These are phyloP conservation scores for Ophiocordyceps camponoti-leonardi DNA, from an alignment of 2,329 filamentous ascomycete species.

Conservation along the genomic window DNA sequence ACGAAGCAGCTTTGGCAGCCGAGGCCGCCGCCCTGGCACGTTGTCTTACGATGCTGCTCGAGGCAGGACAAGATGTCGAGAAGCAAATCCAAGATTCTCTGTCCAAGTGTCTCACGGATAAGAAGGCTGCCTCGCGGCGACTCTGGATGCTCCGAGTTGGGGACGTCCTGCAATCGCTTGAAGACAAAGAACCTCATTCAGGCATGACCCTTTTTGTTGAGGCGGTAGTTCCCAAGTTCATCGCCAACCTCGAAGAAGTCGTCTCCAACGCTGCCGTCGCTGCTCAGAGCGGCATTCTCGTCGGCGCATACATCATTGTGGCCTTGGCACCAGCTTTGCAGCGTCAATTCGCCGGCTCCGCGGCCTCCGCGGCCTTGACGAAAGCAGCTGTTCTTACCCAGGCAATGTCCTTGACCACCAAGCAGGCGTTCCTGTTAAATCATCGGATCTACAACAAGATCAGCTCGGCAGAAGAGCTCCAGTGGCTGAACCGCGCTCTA, in stretches of 20 bases:
- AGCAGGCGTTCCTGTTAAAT: conserved; percentile 76
- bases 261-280: conserved; percentile 60
- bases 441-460: conserved; percentile 73
- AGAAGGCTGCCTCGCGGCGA: conserved; percentile 59
- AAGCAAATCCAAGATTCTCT: conserved; percentile 54
- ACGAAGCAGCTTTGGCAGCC: conserved; percentile 62
- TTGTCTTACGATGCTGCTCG: conserved; percentile 45
- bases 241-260: conserved; percentile 63
- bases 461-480: conserved; percentile 53
- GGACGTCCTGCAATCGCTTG: conserved; percentile 44
- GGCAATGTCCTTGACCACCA: conserved; percentile 53
- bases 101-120: conserved; percentile 70
- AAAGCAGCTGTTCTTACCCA: conserved; percentile 48
- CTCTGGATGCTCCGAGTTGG: conserved; percentile 66
- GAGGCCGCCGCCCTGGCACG: conserved; percentile 57
- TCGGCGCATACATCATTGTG: conserved; percentile 58
- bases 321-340: conserved; percentile 42
- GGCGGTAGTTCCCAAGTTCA: conserved; percentile 32
- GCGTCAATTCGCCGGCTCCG: conserved; percentile 34
- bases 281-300: conserved; percentile 67
- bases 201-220: conserved; percentile 34
- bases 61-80: conserved; percentile 42
- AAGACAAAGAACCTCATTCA: conserved; percentile 27
- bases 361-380: conserved; percentile 24
- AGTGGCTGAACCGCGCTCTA: conserved; percentile 60